phyloP scores from a whole-genome alignment of 1,284 basidiomycete species.

The Wallemia ichthyophaga region DNA sequence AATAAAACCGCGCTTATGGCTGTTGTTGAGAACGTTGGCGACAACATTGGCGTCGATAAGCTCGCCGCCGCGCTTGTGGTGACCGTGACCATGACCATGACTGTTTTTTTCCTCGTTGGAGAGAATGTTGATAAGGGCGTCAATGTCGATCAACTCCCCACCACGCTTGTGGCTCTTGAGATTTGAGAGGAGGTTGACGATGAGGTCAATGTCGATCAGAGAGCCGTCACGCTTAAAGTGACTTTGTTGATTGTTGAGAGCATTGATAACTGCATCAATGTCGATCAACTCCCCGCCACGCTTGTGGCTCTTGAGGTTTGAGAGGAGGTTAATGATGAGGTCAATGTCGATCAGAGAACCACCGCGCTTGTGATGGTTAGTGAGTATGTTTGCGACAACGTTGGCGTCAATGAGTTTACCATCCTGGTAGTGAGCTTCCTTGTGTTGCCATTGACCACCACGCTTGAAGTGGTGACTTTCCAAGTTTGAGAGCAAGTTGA shows the following conservation, averaged over 20 bases:
- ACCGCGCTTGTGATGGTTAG: not conserved
- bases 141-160: not conserved
- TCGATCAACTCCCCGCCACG: not conserved
- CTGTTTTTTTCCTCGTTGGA: no score
- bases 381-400: no score
- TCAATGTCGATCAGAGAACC: not conserved
- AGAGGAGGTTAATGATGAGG: not conserved
- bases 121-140: not conserved
- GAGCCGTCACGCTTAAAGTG: not conserved
- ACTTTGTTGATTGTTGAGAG: not conserved
- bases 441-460: no score
- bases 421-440: no score
- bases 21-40: not conserved
- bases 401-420: not conserved
- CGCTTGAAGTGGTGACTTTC: no score
- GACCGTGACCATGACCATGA: not conserved
- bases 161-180: not conserved
- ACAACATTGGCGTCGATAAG: not conserved
- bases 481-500: not conserved
- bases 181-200: not conserved
- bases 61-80: not conserved
- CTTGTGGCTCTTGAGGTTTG: not conserved
- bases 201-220: not conserved
- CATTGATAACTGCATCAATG: not conserved
- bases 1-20: not conserved